Conservation (phyloP, 305 asterid species). For the Andrographis paniculata region DNA sequence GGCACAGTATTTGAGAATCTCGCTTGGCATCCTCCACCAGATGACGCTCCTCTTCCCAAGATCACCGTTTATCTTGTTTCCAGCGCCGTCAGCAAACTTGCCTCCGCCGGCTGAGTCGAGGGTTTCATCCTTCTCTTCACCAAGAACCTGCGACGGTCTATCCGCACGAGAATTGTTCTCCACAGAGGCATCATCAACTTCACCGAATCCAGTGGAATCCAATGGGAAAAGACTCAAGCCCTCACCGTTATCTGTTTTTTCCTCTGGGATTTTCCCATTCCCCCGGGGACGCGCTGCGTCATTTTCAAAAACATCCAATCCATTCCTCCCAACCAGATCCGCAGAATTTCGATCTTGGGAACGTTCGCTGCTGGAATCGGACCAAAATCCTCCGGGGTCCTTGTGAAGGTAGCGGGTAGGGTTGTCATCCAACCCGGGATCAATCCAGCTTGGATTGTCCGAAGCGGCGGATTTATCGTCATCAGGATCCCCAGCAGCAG, state of each 20-base stretch:
- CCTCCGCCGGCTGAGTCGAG: conserved; percentile 23
- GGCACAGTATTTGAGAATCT: conserved; percentile 53
- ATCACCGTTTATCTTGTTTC: conserved; percentile 26
- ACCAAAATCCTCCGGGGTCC: conserved; percentile 49
- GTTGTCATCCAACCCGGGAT: conserved; percentile 48
- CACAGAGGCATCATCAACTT: conserved; percentile 19
- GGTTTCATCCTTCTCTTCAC: conserved; percentile 19
- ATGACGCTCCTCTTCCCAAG: conserved; percentile 44
- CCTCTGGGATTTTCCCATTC: conserved; percentile 23
- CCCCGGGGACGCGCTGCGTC: conserved; percentile 26
- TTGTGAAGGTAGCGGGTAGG: conserved; percentile 36
- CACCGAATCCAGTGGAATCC: conserved; percentile 28
- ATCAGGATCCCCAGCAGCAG: conserved; percentile 19
- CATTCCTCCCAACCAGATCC: conserved; percentile 29
- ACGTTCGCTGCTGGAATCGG: conserved; percentile 70
- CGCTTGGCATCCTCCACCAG: conserved; percentile 95
- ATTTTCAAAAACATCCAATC: conserved; percentile 20
- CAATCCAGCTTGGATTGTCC: conserved; percentile 80
- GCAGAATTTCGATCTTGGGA: conserved; percentile 39
- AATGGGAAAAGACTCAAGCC: conserved; percentile 20
- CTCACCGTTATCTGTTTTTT: conserved; percentile 16
- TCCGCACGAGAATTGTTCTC: conserved; percentile 24
- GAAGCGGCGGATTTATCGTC: conserved; percentile 47
- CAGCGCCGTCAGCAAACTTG: conserved; percentile 17
- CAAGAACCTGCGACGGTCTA: conserved; percentile 21